Conservation (phyloP, 2,329 filamentous ascomycete genomes). For the Trichoderma brevicompactum region DNA sequence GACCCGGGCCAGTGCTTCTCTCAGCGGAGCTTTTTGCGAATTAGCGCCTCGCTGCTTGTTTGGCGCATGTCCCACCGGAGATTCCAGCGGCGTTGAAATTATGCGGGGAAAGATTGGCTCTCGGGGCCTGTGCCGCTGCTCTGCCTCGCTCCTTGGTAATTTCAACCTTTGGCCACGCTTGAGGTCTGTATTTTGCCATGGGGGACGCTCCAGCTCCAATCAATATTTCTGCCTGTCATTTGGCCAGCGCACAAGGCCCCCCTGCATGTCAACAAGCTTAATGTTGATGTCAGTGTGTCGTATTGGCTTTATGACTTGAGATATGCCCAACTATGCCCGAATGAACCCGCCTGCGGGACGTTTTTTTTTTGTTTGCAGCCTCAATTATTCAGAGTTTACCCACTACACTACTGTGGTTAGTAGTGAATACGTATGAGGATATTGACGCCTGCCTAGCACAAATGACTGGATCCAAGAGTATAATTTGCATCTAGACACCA, state of each 20-base stretch:
- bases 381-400: too few species aligned
- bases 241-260: not conserved
- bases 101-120: conserved; percentile 16
- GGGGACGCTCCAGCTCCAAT: not conserved
- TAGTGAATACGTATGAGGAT: too few species aligned
- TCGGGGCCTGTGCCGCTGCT: not conserved
- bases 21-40: not conserved
- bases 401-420: too few species aligned
- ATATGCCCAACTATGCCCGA: too few species aligned
- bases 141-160: conserved; percentile 16
- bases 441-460: not conserved
- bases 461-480: not conserved
- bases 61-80: not conserved
- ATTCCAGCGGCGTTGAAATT: conserved; percentile 5
- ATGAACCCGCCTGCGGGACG: too few species aligned
- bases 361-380: too few species aligned
- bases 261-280: not conserved
- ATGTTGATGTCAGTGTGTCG: not conserved
- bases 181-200: not conserved
- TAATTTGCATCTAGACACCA: not conserved
- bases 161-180: not conserved
- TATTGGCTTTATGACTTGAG: not conserved
- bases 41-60: conserved; percentile 2
- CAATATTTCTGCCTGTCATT: not conserved
- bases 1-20: conserved; percentile 10